Evolutionary conservation across 257 asterid species (phyloP), one percentile per base, ranked within the genome.

Genomic region (Anisodus acutangulus): DNA sequence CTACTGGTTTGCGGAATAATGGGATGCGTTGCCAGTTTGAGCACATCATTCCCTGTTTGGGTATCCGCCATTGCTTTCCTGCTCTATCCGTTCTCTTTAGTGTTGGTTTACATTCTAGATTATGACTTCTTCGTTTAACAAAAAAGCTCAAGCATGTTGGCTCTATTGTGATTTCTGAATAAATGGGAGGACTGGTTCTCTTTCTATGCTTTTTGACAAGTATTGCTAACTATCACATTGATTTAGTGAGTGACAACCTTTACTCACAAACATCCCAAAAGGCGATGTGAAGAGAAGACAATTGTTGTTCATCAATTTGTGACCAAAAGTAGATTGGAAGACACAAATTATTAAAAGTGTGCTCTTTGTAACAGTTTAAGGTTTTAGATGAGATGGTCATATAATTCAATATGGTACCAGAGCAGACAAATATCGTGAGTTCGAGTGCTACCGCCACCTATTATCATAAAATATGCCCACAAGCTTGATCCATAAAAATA

Each of bases 11-110:
- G 90, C 5, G 45, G 70, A 26, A 19, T 90, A 6, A 84, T 91
- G 85, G 95, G 95, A 80, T 76, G 89, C 69, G 82, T 90, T 13
- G 83, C 89, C 49, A 91, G 91, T 85, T 81, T 86, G 57, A 86
- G 83, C 79, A 79, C 84, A 16, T 83, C 87, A 43, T 87, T 91
- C 89, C 89, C 88, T 0, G 58, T 89, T 58, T 90, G 92, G 93
- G 83, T 86, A 22, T 85, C 93, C 5, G 0, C 86, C 66, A 69
- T 91, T 43, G 93, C 91, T 49, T 89, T 80, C 82, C 80, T 92
- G 71, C 80, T 90, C 22, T 89, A 90, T 80, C 92, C 96, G 0
- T 63, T 90, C 70, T 89, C 94, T 2, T 85, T 90, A 87, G 70
- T 91, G 78, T 82, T 92, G 51, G 92, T 91, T 81, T 86, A 85